Evolutionary conservation across 2,329 filamentous ascomycete genomes (phyloP).

Genomic region (Sarocladiaceae sp.): DNA sequence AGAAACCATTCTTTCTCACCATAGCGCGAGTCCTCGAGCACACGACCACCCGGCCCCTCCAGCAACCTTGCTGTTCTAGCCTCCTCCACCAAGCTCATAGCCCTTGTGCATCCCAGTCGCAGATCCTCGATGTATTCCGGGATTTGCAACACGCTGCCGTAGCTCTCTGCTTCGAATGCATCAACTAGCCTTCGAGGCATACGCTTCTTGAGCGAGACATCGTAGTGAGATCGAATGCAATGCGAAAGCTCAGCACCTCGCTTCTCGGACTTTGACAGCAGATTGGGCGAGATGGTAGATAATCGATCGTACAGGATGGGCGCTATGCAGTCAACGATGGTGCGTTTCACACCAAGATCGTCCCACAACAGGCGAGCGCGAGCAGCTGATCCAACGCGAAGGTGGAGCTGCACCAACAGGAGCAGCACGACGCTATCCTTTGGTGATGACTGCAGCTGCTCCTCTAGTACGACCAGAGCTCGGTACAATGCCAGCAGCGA

Average conservation of each 20-base stretch:
- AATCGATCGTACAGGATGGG: slow-evolving; percentile 51
- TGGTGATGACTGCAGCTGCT: slow-evolving; percentile 37
- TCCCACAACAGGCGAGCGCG: slow-evolving; percentile 43
- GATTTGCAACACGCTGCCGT: slow-evolving; percentile 43
- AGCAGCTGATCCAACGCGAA: slow-evolving; percentile 43
- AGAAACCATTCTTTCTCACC: slow-evolving; percentile 28
- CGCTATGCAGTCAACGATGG: slow-evolving; percentile 49
- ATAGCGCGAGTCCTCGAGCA: slow-evolving; percentile 39
- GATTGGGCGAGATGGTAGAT: slow-evolving; percentile 40
- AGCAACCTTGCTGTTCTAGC: slow-evolving; percentile 38
- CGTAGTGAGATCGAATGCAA: slow-evolving; percentile 39
- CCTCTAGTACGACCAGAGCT: slow-evolving; percentile 43
- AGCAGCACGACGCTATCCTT: slow-evolving; percentile 42
- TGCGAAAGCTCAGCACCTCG: slow-evolving; percentile 31
- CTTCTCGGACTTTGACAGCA: slow-evolving; percentile 26
- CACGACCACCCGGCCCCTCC: slow-evolving; percentile 31
- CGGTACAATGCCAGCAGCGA: neutral
- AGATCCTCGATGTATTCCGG: slow-evolving; percentile 37
- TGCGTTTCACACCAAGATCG: slow-evolving; percentile 48
- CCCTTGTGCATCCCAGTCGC: slow-evolving; percentile 43
- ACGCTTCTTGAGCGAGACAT: slow-evolving; percentile 37
- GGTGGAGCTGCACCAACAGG: slow-evolving; percentile 44
- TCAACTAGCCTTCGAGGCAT: slow-evolving; percentile 36
- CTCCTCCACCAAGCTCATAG: slow-evolving; percentile 47
- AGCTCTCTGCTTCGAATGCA: slow-evolving; percentile 43